Conservation (phyloP, 768 basidiomycete genomes). For the Trametes cingulata region DNA sequence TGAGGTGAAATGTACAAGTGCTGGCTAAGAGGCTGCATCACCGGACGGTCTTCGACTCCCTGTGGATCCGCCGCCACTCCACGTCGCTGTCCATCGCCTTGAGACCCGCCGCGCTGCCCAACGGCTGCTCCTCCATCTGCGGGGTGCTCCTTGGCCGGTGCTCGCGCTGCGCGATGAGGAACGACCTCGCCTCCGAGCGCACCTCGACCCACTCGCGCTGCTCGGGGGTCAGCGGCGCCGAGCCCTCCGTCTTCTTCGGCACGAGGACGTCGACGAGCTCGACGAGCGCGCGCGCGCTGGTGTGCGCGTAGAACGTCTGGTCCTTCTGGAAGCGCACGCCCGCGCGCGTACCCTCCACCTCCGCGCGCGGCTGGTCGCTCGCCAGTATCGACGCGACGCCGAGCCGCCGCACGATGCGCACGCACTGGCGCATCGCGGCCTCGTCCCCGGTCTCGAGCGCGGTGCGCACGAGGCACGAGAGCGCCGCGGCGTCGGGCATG, state of each 20-base stretch:
- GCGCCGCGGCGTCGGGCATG: constrained; percentile 50
- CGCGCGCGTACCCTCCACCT: neutral
- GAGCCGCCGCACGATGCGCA: constrained; percentile 57
- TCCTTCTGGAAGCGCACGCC: constrained; percentile 11
- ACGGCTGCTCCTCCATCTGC: constrained; percentile 24
- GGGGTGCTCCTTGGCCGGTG: constrained; percentile 18
- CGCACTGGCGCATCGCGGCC: constrained; percentile 56
- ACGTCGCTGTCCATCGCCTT: constrained; percentile 32
- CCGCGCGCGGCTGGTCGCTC: neutral
- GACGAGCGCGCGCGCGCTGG: constrained; percentile 41
- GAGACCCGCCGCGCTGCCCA: constrained; percentile 31
- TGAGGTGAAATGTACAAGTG: neutral
- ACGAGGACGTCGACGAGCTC: constrained; percentile 51
- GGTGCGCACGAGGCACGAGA: constrained; percentile 58
- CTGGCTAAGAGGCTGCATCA: neutral
- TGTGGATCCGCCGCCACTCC: constrained; percentile 32
- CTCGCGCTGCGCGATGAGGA: constrained; percentile 16
- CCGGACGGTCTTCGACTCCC: constrained; percentile 14
- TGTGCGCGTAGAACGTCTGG: constrained; percentile 16
- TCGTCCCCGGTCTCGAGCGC: constrained; percentile 54
- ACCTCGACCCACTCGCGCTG: constrained; percentile 23
- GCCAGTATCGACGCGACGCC: constrained; percentile 41
- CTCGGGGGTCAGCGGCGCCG: constrained; percentile 16
- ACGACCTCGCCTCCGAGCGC: constrained; percentile 17
- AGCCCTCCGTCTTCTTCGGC: constrained; percentile 30